Evolutionary conservation across 805 yeast species (phyloP), one percentile per base, ranked within the genome.

Genomic region (Candida hispaniensis): DNA sequence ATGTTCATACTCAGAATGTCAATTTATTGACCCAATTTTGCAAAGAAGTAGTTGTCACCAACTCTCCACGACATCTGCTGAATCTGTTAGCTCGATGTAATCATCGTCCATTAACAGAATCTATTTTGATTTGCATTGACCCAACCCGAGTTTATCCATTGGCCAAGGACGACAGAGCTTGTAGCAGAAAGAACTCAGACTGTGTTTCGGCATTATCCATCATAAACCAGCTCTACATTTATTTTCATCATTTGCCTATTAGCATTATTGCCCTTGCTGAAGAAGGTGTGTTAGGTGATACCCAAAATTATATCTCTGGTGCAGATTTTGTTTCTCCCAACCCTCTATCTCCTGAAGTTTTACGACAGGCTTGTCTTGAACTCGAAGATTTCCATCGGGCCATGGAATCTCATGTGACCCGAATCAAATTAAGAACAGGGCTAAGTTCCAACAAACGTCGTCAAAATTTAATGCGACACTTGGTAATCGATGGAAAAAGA

Each of bases 241-340:
- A 32, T 28, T 32, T 32, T 28, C 36, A 32, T 14, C 36, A 32
- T 23, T 23, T 32, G 28, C 36, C 36, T 6, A 13, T 32, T 6
- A 18, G 28, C 7, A 32, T 32, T 8, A 28, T 32, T 14, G 36
- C 36, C 36, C 23, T 32, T n/a, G 23, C 36, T 4, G 28, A 23
- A 2, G 28, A 23, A 10, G 36, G 36, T 2, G 27, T 28, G n/a
- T 27, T 24, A 9, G 23, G 22, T 14, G 36, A 32, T 28, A 28
- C 24, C 23, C 36, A 32, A 28, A 17, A 23, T 16, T 32, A 32
- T 23, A 23, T 28, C 7, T 17, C 36, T 17, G 36, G 36, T 8
- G 36, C 24, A 8, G 36, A 32, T 23, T 32, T 32, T 32, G 36
- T 32, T 16, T 27, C 28, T 6, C 36, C 36, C 36, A 32, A 32